Percentiles rank a stretch among this genome's conserved stretches.
These are phyloP conservation scores for Castanea mollissima DNA, from an alignment of 306 rosid species.

Conservation along the genomic window DNA sequence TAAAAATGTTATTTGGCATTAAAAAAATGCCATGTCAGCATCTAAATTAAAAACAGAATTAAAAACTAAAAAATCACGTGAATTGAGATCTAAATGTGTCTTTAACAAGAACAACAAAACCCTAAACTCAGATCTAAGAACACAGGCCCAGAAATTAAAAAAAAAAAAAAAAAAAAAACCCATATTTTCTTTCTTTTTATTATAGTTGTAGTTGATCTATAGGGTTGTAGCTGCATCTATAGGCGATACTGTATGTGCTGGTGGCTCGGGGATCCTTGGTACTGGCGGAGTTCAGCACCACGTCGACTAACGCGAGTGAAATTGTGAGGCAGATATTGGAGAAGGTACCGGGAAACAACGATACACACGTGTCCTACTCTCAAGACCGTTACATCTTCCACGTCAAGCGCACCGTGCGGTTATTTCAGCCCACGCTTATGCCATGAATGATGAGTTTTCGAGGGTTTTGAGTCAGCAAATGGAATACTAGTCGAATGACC, in stretches of 20 bases:
- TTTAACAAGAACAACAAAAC: too few species aligned
- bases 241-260: slow-evolving; percentile 78
- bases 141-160: too few species aligned
- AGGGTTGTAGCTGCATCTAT: too few species aligned
- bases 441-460: slow-evolving; percentile 91
- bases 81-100: too few species aligned
- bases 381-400: slow-evolving; percentile 93
- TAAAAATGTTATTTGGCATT: too few species aligned
- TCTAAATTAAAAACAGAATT: too few species aligned
- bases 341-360: slow-evolving; percentile 74
- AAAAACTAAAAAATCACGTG: too few species aligned
- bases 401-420: slow-evolving; percentile 91
- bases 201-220: too few species aligned
- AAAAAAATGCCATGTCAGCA: too few species aligned
- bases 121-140: too few species aligned
- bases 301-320: slow-evolving; percentile 80
- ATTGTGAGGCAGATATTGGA: slow-evolving; percentile 80
- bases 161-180: too few species aligned
- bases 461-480: slow-evolving; percentile 91
- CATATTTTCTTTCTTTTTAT: too few species aligned
- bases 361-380: slow-evolving; percentile 82
- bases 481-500: slow-evolving; percentile 86
- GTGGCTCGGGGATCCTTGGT: slow-evolving; percentile 94
- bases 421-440: slow-evolving; percentile 79
- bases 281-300: slow-evolving; percentile 71